Conservation (phyloP, 164 flowering plant species). For the Berberis thunbergii region DNA sequence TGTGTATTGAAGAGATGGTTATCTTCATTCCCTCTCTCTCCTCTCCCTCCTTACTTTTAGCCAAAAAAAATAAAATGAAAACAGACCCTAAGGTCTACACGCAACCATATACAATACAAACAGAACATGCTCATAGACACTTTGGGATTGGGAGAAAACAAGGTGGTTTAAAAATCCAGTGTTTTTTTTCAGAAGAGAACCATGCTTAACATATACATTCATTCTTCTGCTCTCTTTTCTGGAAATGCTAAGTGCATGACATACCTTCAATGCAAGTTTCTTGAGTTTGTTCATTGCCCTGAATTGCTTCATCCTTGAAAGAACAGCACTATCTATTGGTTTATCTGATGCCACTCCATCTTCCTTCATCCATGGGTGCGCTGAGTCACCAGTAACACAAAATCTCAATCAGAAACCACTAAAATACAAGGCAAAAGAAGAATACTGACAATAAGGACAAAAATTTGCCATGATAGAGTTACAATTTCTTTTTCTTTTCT, state of each 20-base stretch:
- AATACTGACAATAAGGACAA: too few relatives aligned
- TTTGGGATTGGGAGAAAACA: background rate
- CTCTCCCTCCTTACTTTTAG: too few relatives aligned
- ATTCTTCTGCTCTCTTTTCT: background rate
- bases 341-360: slow-evolving; percentile 68
- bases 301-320: slow-evolving; percentile 81
- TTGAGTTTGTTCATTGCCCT: slow-evolving; percentile 92
- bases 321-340: slow-evolving; percentile 82
- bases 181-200: background rate
- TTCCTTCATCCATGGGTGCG: slow-evolving; percentile 79
- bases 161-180: background rate
- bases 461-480: background rate
- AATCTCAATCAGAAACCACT: too few relatives aligned
- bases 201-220: background rate
- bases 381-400: slow-evolving; percentile 29
- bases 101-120: background rate
- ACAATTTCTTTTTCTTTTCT: too few relatives aligned
- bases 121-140: background rate
- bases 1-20: too few relatives aligned
- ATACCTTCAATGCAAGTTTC: slow-evolving; percentile 80
- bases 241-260: background rate
- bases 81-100: too few relatives aligned
- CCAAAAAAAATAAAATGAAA: too few relatives aligned
- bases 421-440: too few relatives aligned
- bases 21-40: too few relatives aligned